Base-by-base conservation (phyloP, 2,329 filamentous ascomycete genomes). In the Aspergillus glaucus region DNA sequence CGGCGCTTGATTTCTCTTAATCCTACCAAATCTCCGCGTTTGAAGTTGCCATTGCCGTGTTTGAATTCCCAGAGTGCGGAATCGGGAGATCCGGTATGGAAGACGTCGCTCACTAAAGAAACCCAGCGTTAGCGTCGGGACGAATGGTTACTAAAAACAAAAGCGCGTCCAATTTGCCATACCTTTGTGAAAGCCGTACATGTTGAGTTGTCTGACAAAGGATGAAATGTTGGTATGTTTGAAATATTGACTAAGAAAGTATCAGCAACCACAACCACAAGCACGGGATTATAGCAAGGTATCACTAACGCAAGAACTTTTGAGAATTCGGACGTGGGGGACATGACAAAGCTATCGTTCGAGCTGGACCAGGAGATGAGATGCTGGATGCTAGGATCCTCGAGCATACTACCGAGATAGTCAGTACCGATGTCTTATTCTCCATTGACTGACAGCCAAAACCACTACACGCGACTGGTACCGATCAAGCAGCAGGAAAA, bases 111-210 rank as follows among this genome's bases (percentile, higher is more conserved):
- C 62, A 97, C 93, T 96, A 61, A 21, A 17, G 36, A 36, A 17
- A 30, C 17, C 10, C 30, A 49, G 22, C 47, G 50, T 55, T 46
- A 58, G 40, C n/a, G 8, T 19, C 24, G 43, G 43, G 36, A 9
- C 26, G 14, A 17, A 22, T 19, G 4, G 30, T 22, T n/a, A 44
- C 34, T 15, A 43, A 22, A 22, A 21, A 47, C 26, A 10, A 30
- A 30, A 12, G 26, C 26, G 26, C 26, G 4, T 12, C 26, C 26
- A 4, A 56, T 9, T 15, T 17, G 2, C 6, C 67, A 44, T 70
- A 94, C 91, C 91, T 87, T 98, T 98, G 68, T 98, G 93, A 70
- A 98, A 98, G 6, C 93, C 93, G 61, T 98, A 98, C 93, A 98
- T 98, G 67, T 98, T 98, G 45, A 98, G 74, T 72, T 98, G 93